Base-by-base conservation (phyloP, 73 alveolate species). In the Tetrahymena malaccensis region DNA sequence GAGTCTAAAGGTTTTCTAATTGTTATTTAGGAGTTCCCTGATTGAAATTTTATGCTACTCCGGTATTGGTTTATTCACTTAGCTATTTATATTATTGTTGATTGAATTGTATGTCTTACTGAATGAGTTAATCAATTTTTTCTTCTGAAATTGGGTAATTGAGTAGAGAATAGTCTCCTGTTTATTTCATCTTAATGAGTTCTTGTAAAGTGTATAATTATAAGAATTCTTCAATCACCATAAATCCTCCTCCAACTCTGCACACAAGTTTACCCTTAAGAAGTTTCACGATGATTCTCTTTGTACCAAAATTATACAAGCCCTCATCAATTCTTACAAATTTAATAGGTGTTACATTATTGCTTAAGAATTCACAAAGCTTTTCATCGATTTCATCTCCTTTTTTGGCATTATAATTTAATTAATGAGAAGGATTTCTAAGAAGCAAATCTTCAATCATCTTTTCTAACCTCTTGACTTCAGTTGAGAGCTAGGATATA, bases 231-330 rank as follows among this genome's bases (percentile, higher is more conserved):
- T 96, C 97, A 55, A 96, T 89, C 43, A 96, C 96, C 98, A 96
- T 96, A 94, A 94, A 96, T 25, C 98, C 98, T 38, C 98, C 98
- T 31, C 98, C 98, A 13, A 97, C 98, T 85, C 97, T 85, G 94
- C 96, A 96, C 2, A 97, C 97, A 9, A 97, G 94, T 93, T 96
- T 96, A 6, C 97, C 97, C 33, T 96, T 97, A 43, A 97, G 85
- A 34, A 96, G 94, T 94, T 97, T 97, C 19, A 97, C 98, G 50
- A 93, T 94, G 33, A 97, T 96, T 94, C 96, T 96, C 43, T 96
- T 96, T 4, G 97, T 96, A 37, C 98, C 98, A 96, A 96, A 97
- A 83, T 96, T 93, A 84, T 97, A 97, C 96, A 96, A 94, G 15
- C 98, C 98, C 12, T 96, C 96, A 25, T 97, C 97, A 7, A 97